Conservation (phyloP, 768 basidiomycete genomes). For the Podaxis pistillaris region DNA sequence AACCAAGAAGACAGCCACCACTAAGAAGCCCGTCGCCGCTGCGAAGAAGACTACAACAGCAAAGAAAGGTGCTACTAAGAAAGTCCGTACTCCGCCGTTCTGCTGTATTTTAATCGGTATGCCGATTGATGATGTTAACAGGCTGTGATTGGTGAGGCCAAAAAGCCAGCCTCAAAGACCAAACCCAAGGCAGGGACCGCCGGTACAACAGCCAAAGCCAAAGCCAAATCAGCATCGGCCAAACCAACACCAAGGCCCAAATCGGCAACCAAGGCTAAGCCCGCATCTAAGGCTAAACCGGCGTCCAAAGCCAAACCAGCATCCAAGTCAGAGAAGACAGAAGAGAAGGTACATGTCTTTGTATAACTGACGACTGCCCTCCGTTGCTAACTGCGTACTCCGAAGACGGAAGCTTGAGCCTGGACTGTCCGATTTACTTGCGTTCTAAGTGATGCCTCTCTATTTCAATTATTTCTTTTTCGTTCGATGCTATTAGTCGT, state of each 20-base stretch:
- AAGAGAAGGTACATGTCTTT: constrained; percentile 17
- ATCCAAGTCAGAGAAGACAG: constrained; percentile 28
- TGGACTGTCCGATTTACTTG: not conserved
- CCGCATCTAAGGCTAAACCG: constrained; percentile 20
- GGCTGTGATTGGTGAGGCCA: constrained; percentile 38
- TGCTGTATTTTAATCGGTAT: not conserved
- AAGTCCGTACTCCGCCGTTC: constrained; percentile 35
- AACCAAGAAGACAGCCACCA: constrained; percentile 17
- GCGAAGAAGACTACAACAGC: constrained; percentile 24
- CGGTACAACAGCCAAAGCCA: constrained; percentile 31
- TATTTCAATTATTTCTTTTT: not conserved
- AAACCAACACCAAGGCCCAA: constrained; percentile 25
- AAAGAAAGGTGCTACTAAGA: constrained; percentile 48
- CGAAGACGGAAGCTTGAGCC: constrained; percentile 13
- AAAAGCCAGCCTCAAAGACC: constrained; percentile 34
- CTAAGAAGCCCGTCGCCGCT: constrained; percentile 22
- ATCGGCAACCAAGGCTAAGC: constrained; percentile 29
- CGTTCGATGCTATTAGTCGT: not conserved
- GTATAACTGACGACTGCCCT: constrained; percentile 20
- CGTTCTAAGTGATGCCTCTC: not conserved
- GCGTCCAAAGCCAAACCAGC: constrained; percentile 30
- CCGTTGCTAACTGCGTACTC: constrained; percentile 22
- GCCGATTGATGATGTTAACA: constrained; percentile 15
- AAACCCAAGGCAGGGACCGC: constrained; percentile 26
- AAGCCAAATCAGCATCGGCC: constrained; percentile 23